Evolutionary conservation across 2,329 filamentous ascomycete genomes (phyloP).

Genomic region (Hymenoscyphus fructigenus): DNA sequence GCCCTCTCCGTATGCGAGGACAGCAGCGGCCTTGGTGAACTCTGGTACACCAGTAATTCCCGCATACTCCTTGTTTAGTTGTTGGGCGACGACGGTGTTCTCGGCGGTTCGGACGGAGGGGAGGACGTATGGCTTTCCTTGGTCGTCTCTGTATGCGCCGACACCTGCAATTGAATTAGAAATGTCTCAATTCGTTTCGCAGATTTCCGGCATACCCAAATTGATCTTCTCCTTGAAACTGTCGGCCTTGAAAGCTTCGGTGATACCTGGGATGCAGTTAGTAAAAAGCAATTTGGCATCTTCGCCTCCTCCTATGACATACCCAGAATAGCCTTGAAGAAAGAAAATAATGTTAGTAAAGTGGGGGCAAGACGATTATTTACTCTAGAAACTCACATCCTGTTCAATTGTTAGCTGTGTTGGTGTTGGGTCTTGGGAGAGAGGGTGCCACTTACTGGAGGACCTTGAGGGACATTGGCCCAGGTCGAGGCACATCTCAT

Average conservation of each 20-base stretch:
- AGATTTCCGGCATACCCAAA: conserved; percentile 62
- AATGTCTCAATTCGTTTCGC: conserved; percentile 10
- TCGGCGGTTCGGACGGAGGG: conserved; percentile 90
- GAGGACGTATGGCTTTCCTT: conserved; percentile 96
- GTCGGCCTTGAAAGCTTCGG: conserved; percentile 98
- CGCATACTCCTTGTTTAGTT: conserved; percentile 95
- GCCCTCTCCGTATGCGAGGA: conserved; percentile 85
- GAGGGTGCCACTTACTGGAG: conserved; percentile 69
- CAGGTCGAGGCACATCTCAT: conserved; percentile 64
- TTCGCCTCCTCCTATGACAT: conserved; percentile 38
- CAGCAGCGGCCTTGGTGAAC: conserved; percentile 88
- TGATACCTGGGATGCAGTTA: conserved; percentile 64
- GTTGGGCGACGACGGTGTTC: conserved; percentile 74
- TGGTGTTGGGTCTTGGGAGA: conserved; percentile 13
- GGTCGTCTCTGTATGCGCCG: conserved; percentile 96
- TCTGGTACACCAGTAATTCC: conserved; percentile 94
- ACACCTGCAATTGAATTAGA: conserved; percentile 61
- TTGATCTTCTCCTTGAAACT: conserved; percentile 95
- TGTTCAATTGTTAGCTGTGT: conserved; percentile 27
- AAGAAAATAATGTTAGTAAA: conserved; percentile 33
- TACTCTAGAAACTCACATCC: conserved; percentile 38
- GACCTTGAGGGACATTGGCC: conserved; percentile 88
- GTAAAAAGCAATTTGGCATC: conserved; percentile 26
- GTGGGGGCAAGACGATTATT: conserved; percentile 33
- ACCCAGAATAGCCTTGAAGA: conserved; percentile 71